phyloP scores from a whole-genome alignment of 805 yeast genomes.

The Limtongia smithiae region DNA sequence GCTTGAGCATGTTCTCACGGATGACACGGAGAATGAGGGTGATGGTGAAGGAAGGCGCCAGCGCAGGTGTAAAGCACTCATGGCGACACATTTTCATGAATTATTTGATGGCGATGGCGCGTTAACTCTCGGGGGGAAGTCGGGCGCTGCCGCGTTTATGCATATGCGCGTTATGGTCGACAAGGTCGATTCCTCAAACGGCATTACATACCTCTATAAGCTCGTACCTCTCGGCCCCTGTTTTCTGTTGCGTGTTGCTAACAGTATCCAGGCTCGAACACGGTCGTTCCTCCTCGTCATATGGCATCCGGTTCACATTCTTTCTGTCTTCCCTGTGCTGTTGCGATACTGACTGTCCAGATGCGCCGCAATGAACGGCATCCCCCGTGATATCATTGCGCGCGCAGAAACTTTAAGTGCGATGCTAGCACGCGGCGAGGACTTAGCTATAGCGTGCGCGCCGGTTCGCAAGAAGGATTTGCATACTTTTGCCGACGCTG shows the following conservation, averaged over 20 bases:
- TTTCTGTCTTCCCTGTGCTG: neutral
- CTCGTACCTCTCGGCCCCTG: neutral
- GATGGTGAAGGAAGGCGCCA: neutral
- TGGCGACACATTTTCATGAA: constrained; percentile 47
- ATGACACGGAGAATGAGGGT: neutral
- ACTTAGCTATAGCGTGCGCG: constrained; percentile 29
- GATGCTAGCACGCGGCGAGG: constrained; percentile 27
- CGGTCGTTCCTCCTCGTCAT: constrained; percentile 20
- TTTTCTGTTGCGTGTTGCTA: constrained; percentile 34
- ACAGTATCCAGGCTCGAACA: constrained; percentile 22
- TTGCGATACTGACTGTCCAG: constrained; percentile 8
- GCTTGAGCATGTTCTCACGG: constrained; percentile 33
- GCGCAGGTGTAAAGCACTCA: constrained; percentile 35
- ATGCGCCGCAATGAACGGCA: constrained; percentile 44
- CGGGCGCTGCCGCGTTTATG: constrained; percentile 39
- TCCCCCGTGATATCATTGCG: constrained; percentile 34
- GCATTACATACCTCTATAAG: constrained; percentile 15
- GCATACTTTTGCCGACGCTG: constrained; percentile 15
- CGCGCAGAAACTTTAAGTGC: constrained; percentile 37
- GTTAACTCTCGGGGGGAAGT: constrained; percentile 19
- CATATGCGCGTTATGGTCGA: constrained; percentile 39
- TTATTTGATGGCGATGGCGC: constrained; percentile 5
- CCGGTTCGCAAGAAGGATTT: constrained; percentile 28
- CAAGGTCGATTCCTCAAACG: neutral
- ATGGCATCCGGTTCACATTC: constrained; percentile 16